Base-by-base conservation (phyloP, 2,329 filamentous ascomycete genomes). In the Lasiodiplodia hormozganensis region DNA sequence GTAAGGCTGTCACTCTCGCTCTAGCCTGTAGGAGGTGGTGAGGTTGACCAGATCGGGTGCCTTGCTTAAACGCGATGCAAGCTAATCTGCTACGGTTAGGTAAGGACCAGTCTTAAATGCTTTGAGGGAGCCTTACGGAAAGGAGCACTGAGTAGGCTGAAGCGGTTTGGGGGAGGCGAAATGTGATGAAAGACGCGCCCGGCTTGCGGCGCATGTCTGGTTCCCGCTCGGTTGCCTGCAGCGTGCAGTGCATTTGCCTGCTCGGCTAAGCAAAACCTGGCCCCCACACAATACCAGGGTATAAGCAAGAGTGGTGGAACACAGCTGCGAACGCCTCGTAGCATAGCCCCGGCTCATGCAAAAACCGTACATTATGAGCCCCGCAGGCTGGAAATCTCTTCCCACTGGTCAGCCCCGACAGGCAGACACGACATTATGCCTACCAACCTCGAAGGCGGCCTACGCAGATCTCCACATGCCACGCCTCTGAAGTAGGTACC, bases 401-500 rank as follows among this genome's bases (percentile, higher is more conserved):
- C 40, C 6, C 6, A n/a, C 14, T 8, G 40, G 40, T 8, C 40
- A 16, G 18, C 18, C 16, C 40, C 16, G 18, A 21, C 43, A n/a
- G 7, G n/a, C 43, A n/a, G 7, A 11, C 43, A n/a, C 43, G n/a
- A 47, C n/a, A 47, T 21, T 7, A 60, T 47, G 38, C n/a, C 16
- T 18, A 2, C 38, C 12, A 28, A 28, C 28, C 16, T 31, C 10
- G 57, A 60, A 12, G 21, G 14, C 7, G 47, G 57, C 31, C 8
- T 10, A 60, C 36, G 38, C 8, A 60, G 57, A 23, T 38, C 57
- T n/a, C 25, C 57, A 6, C 57, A 36, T 14, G 57, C 57, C 16
- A 60, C 21, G 23, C 57, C 57, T 47, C 57, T 60, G 36, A 43
- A 60, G 57, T 60, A 10, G 12, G 57, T n/a, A 47, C 8, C 57